Evolutionary conservation across 2,329 filamentous ascomycete species (phyloP).

Genomic region (Alternaria angustiovoidea): DNA sequence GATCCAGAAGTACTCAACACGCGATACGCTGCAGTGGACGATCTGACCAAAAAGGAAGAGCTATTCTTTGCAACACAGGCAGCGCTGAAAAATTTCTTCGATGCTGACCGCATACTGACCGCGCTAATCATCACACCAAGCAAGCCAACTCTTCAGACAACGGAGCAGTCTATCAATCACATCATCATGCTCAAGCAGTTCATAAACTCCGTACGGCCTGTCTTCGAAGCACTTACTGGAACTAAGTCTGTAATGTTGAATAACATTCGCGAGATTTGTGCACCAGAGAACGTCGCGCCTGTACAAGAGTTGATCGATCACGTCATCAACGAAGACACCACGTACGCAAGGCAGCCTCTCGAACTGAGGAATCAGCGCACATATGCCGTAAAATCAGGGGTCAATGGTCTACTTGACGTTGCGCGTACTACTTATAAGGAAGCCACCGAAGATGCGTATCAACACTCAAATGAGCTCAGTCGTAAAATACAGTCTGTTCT

Average conservation of each 20-base stretch:
- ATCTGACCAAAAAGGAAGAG: constrained; percentile 81
- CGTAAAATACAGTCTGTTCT: constrained; percentile 55
- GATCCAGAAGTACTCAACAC: constrained; percentile 70
- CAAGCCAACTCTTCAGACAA: constrained; percentile 70
- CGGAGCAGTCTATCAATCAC: constrained; percentile 85
- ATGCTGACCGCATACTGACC: constrained; percentile 82
- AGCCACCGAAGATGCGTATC: constrained; percentile 77
- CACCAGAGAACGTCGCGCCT: constrained; percentile 66
- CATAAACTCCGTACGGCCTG: constrained; percentile 69
- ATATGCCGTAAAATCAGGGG: constrained; percentile 87
- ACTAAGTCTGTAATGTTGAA: constrained; percentile 70
- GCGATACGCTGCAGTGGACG: constrained; percentile 83
- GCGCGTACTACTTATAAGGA: constrained; percentile 91
- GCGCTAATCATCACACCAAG: constrained; percentile 79
- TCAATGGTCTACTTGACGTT: constrained; percentile 87
- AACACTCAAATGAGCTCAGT: constrained; percentile 73
- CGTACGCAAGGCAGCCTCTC: constrained; percentile 78
- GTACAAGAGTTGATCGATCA: constrained; percentile 71
- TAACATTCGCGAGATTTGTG: constrained; percentile 75
- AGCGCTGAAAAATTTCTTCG: constrained; percentile 76
- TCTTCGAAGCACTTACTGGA: constrained; percentile 73
- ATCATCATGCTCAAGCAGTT: constrained; percentile 88
- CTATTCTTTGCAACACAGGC: constrained; percentile 81
- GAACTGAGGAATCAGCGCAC: constrained; percentile 89
- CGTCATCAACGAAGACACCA: constrained; percentile 82